These are phyloP conservation scores for Thelephora ganbajun DNA, from an alignment of 768 basidiomycete genomes.

Conservation along the genomic window DNA sequence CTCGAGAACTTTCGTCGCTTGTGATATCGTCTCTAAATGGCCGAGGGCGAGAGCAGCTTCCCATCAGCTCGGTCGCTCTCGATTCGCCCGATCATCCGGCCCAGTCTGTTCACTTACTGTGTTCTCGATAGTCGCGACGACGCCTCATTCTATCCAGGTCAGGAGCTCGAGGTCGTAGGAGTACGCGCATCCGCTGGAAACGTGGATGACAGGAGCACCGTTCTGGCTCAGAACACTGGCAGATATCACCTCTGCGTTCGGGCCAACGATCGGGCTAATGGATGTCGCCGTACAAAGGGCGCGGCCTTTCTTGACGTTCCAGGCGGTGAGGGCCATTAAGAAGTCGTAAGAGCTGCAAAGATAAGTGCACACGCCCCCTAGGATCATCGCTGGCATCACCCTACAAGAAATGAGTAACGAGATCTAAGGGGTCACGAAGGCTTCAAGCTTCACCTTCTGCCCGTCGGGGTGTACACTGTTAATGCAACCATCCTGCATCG, in stretches of 20 bases:
- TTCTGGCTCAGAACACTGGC: constrained; percentile 55
- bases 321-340: constrained; percentile 59
- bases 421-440: background rate
- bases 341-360: constrained; percentile 51
- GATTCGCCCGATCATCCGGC: constrained; percentile 6
- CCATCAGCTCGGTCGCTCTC: constrained; percentile 66
- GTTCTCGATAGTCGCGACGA: constrained; percentile 30
- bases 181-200: constrained; percentile 63
- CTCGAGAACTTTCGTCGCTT: constrained; percentile 60
- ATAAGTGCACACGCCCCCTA: constrained; percentile 59
- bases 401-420: constrained; percentile 24
- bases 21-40: constrained; percentile 75
- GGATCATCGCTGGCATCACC: constrained; percentile 58
- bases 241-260: constrained; percentile 47
- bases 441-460: constrained; percentile 48
- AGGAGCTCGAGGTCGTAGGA: constrained; percentile 60
- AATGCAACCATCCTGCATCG: constrained; percentile 67
- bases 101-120: constrained; percentile 14
- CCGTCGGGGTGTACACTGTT: constrained; percentile 74
- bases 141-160: constrained; percentile 56
- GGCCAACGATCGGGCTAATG: constrained; percentile 44
- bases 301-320: constrained; percentile 61
- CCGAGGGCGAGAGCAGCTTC: constrained; percentile 69
- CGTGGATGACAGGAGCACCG: constrained; percentile 63
- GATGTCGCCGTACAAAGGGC: constrained; percentile 55